phyloP scores from a whole-genome alignment of 75 land plant genomes.

The Cunninghamia lanceolata region DNA sequence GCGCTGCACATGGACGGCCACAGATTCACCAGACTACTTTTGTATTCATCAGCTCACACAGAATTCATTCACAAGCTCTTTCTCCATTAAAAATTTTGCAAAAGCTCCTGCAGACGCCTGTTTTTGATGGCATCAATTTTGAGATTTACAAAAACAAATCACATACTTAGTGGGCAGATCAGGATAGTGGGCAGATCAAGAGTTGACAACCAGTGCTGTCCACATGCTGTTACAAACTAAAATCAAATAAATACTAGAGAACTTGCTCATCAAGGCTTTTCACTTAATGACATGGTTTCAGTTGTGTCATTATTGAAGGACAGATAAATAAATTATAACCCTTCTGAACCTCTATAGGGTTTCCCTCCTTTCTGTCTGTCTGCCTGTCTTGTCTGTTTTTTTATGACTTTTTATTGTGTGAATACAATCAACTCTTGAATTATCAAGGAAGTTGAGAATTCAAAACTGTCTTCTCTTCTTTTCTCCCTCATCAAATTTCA shows the following conservation, averaged over 20 bases:
- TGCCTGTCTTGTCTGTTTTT: neutral
- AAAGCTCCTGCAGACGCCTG: neutral
- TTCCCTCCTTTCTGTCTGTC: neutral
- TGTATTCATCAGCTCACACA: neutral
- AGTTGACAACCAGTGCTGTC: neutral
- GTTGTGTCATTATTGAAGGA: neutral
- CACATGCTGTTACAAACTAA: neutral
- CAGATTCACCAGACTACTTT: neutral
- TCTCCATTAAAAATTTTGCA: neutral
- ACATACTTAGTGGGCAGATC: neutral
- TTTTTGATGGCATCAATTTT: neutral
- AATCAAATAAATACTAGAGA: neutral
- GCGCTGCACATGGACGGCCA: constrained; percentile 1
- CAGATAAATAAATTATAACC: neutral
- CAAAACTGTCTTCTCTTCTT: neutral
- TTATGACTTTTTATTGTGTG: neutral
- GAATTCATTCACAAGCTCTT: neutral
- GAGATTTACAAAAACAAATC: no score
- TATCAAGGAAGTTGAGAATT: neutral
- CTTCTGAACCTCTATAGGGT: neutral
- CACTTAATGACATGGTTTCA: neutral
- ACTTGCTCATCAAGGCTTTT: no score
- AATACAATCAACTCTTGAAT: neutral
- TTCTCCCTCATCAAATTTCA: neutral
- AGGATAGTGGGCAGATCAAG: neutral